Conservation (phyloP, 371 early-diverging fungal genomes). For the Mortierella sp. region DNA sequence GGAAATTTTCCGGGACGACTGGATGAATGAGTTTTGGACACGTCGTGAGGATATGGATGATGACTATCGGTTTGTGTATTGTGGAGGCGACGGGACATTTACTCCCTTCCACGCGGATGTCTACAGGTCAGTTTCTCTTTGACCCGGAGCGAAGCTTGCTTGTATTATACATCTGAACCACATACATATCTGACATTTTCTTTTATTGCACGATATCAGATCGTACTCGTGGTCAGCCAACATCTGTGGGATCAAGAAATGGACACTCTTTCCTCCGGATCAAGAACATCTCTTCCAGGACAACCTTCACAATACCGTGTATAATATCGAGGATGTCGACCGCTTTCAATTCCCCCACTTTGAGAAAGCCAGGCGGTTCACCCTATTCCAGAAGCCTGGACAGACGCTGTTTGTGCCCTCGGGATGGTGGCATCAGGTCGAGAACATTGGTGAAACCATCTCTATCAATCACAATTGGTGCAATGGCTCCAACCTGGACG, state of each 20-base stretch:
- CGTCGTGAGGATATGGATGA: constrained; percentile 58
- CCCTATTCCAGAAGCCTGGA: constrained; percentile 68
- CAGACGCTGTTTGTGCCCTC: constrained; percentile 81
- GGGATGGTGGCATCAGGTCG: constrained; percentile 83
- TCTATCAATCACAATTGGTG: constrained; percentile 85
- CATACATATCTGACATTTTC: too few relatives aligned
- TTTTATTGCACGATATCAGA: constrained; percentile 26
- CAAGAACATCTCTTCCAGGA: constrained; percentile 67
- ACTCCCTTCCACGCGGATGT: constrained; percentile 87
- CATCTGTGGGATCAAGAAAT: constrained; percentile 77
- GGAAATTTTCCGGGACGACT: constrained; percentile 75
- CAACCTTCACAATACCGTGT: constrained; percentile 59
- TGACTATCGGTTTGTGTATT: constrained; percentile 80
- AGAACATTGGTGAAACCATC: constrained; percentile 77
- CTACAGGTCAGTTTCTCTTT: constrained; percentile 56
- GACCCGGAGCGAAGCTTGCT: neutral
- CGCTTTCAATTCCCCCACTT: constrained; percentile 61
- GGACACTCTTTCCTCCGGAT: constrained; percentile 76
- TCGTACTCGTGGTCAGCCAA: constrained; percentile 86
- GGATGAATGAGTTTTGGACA: constrained; percentile 78
- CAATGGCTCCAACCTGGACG: constrained; percentile 67
- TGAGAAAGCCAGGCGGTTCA: constrained; percentile 60
- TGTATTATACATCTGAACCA: too few relatives aligned
- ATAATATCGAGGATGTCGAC: constrained; percentile 70
- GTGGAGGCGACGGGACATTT: constrained; percentile 77